A percentile compares a stretch with the other conserved stretches of the same genome.
These are phyloP conservation scores for Dendrobium nobile DNA, from an alignment of 106 monocot genomes.

Conservation along the genomic window DNA sequence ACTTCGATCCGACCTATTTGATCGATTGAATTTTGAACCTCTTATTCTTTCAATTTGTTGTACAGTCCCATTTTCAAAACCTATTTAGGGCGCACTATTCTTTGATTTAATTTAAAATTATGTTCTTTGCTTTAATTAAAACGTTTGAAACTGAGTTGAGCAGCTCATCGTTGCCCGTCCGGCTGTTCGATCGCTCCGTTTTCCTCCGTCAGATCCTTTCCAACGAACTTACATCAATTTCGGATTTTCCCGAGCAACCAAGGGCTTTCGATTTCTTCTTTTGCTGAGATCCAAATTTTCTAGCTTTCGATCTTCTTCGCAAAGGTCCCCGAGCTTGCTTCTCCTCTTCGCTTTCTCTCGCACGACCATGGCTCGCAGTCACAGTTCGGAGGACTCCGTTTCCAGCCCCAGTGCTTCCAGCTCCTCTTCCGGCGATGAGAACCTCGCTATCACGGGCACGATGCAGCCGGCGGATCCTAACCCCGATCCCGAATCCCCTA, in stretches of 20 bases:
- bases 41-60: too few species aligned
- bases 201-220: background rate
- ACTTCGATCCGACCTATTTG: too few species aligned
- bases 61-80: too few species aligned
- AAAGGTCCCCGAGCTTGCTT: background rate
- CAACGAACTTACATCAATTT: background rate
- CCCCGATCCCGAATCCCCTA: conserved; percentile 15
- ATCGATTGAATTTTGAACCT: too few species aligned
- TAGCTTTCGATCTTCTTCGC: background rate
- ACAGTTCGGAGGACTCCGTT: conserved; percentile 23
- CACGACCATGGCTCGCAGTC: conserved; percentile 10
- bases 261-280: background rate
- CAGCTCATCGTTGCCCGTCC: too few species aligned
- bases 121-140: too few species aligned
- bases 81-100: too few species aligned
- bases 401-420: conserved; percentile 18
- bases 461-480: conserved; percentile 2
- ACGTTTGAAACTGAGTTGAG: too few species aligned
- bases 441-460: conserved; percentile 2
- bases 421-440: conserved; percentile 5
- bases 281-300: background rate
- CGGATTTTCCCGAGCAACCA: background rate
- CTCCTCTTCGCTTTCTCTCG: background rate
- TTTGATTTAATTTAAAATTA: too few species aligned
- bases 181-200: too few species aligned